Evolutionary conservation across 192 early-diverging fungal species (phyloP).

Genomic region (Rhizophagus sp.): DNA sequence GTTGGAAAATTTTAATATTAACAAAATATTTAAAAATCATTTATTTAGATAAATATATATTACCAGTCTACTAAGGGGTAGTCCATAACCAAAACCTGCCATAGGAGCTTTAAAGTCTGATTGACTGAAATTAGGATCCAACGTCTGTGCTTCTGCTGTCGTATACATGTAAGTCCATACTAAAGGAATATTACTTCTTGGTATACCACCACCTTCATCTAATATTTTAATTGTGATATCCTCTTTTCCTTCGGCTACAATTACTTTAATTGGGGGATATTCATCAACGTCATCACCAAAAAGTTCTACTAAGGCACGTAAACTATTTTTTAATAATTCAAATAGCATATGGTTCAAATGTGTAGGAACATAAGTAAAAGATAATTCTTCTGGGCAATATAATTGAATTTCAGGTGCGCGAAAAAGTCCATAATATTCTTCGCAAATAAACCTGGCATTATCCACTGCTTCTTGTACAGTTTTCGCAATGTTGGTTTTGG

Average conservation of each 20-base stretch:
- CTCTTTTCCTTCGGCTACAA: constrained; percentile 85
- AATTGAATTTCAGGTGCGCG: constrained; percentile 78
- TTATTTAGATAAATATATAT: not conserved
- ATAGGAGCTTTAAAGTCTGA: constrained; percentile 80
- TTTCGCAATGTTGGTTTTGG: constrained; percentile 77
- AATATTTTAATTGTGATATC: constrained; percentile 97
- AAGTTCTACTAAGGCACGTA: constrained; percentile 92
- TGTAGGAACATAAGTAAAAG: constrained; percentile 95
- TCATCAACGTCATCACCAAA: constrained; percentile 80
- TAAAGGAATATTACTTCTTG: constrained; percentile 80
- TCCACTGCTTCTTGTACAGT: constrained; percentile 87
- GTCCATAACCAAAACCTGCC: constrained; percentile 92
- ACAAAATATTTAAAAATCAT: not conserved
- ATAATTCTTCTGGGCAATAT: constrained; percentile 71
- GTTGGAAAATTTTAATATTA: not conserved
- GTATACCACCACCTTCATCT: constrained; percentile 95
- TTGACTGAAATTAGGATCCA: constrained; percentile 70
- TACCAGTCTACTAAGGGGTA: constrained; percentile 82
- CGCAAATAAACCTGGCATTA: constrained; percentile 87
- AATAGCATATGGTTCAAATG: constrained; percentile 98
- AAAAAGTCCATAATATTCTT: constrained; percentile 88
- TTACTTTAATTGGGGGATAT: constrained; percentile 93
- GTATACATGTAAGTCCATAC: constrained; percentile 98
- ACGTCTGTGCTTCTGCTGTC: constrained; percentile 68
- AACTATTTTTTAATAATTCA: constrained; percentile 95